Conservation (phyloP, 257 asterid genomes). For the Perilla frutescens region DNA sequence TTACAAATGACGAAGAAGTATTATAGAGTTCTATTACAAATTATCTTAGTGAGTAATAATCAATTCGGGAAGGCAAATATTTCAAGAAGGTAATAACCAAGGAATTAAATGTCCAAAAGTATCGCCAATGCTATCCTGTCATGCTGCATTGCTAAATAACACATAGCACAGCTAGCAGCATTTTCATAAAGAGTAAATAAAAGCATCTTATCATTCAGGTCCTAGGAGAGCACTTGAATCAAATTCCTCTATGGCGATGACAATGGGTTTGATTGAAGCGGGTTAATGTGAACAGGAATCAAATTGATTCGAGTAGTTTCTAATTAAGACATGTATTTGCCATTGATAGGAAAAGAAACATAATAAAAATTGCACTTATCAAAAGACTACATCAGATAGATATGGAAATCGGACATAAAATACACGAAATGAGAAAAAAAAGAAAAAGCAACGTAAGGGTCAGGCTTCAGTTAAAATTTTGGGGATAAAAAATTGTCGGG, state of each 20-base stretch:
- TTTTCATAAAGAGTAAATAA: neutral
- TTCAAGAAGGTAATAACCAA: neutral
- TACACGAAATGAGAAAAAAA: neutral
- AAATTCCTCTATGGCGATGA: neutral
- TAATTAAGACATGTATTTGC: neutral
- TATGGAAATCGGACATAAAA: neutral
- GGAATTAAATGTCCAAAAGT: conserved; percentile 3
- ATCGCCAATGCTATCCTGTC: neutral
- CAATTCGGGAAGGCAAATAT: neutral
- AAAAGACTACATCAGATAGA: neutral
- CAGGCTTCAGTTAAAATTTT: neutral
- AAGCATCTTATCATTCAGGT: conserved; percentile 1
- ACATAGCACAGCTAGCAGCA: neutral
- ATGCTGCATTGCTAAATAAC: neutral
- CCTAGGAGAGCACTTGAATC: neutral
- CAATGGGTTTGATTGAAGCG: neutral
- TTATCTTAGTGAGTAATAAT: conserved; percentile 4
- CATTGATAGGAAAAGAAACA: neutral
- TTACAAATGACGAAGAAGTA: neutral
- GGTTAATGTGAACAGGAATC: too few relatives aligned
- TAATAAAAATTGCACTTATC: neutral
- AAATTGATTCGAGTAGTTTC: conserved; percentile 8
- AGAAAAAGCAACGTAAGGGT: neutral
- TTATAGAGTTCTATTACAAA: neutral
- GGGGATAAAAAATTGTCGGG: neutral